Conservation (phyloP, 306 rosid genomes). For the Erythrophleum fordii region DNA sequence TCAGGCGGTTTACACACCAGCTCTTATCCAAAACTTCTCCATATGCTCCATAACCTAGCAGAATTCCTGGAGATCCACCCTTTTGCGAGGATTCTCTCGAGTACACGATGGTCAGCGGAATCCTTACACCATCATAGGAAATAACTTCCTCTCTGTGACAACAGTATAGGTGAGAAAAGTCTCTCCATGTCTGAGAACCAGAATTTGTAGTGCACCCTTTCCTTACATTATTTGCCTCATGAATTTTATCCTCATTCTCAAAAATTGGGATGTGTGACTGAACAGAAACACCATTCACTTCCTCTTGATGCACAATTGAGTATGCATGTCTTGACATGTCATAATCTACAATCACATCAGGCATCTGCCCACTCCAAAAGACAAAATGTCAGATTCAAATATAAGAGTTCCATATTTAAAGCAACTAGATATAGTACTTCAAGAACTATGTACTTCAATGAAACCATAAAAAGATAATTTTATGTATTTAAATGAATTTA, state of each 20-base stretch:
- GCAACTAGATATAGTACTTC: constrained; percentile 21
- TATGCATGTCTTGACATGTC: constrained; percentile 73
- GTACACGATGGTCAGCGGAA: constrained; percentile 85
- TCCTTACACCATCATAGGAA: constrained; percentile 68
- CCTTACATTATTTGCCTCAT: constrained; percentile 31
- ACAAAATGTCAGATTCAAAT: constrained; percentile 15
- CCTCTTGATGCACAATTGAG: constrained; percentile 83
- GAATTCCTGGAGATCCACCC: constrained; percentile 74
- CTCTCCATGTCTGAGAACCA: constrained; percentile 62
- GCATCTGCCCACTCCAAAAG: constrained; percentile 62
- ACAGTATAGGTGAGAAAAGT: constrained; percentile 64
- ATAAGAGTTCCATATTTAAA: constrained; percentile 26
- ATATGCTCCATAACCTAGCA: constrained; percentile 93
- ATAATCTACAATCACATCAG: constrained; percentile 88
- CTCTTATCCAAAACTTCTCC: constrained; percentile 85
- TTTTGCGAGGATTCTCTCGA: constrained; percentile 65
- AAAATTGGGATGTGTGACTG: constrained; percentile 35
- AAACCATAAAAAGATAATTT: not conserved
- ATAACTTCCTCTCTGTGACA: constrained; percentile 74
- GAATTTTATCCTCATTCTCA: constrained; percentile 38
- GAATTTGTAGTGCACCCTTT: constrained; percentile 40
- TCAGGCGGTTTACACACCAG: constrained; percentile 83
- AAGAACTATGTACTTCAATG: constrained; percentile 16
- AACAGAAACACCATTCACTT: constrained; percentile 58
- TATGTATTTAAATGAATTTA: not conserved